phyloP scores from a whole-genome alignment of 352 stramenopile genomes.

The Globisporangium mamillatum region DNA sequence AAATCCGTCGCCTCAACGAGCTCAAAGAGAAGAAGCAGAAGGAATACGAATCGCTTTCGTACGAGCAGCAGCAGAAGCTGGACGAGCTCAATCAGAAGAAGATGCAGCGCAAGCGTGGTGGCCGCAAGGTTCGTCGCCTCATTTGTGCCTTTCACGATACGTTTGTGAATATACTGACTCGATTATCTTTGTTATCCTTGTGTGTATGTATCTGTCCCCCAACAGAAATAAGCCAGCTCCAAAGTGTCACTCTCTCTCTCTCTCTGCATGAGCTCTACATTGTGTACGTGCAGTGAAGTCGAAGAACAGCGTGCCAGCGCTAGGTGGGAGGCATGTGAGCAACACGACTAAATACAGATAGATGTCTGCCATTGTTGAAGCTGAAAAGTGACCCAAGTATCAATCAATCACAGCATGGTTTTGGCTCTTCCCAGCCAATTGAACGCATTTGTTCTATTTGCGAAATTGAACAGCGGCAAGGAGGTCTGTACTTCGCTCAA shows the following conservation, averaged over 20 bases:
- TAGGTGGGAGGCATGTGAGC: neutral
- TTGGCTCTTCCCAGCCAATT: neutral
- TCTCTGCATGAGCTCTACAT: neutral
- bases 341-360: neutral
- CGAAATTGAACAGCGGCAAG: neutral
- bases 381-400: neutral
- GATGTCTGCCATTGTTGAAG: neutral
- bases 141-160: neutral
- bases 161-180: neutral
- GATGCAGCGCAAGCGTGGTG: slow-evolving; percentile 61
- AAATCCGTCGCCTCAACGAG: slow-evolving; percentile 43
- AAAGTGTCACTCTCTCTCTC: neutral
- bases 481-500: neutral
- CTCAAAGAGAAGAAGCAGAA: slow-evolving; percentile 77
- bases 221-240: neutral
- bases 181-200: neutral
- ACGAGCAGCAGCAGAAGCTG: slow-evolving; percentile 78
- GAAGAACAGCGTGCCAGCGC: neutral
- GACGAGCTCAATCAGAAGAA: slow-evolving; percentile 73
- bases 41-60: slow-evolving; percentile 74
- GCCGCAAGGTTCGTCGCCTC: slow-evolving; percentile 49
- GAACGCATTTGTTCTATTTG: neutral
- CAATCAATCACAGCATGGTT: neutral
- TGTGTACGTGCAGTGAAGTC: neutral
- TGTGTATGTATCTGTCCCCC: neutral